Conservation (phyloP, 208 protist species). For the Wallacemonas sp. region DNA sequence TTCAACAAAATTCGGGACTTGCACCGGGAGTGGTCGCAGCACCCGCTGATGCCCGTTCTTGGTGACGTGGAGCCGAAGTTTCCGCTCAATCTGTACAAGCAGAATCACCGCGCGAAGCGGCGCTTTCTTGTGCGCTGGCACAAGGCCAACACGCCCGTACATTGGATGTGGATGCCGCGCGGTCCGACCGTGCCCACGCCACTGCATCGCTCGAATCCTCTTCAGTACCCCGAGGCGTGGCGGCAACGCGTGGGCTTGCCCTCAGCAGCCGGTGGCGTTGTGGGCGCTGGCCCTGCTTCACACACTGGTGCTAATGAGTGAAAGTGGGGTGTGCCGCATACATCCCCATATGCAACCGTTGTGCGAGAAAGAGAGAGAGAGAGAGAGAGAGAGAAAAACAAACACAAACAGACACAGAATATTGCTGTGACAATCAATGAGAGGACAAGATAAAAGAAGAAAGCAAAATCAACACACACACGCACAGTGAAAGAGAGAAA, state of each 20-base stretch:
- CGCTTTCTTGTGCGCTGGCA: conserved; percentile 89
- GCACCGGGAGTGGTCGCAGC: conserved; percentile 87
- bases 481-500: too few relatives aligned
- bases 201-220: conserved; percentile 60
- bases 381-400: too few relatives aligned
- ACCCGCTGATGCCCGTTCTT: conserved; percentile 87
- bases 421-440: too few relatives aligned
- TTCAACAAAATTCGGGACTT: conserved; percentile 79
- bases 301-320: too few relatives aligned
- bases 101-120: conserved; percentile 82
- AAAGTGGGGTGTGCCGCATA: too few relatives aligned
- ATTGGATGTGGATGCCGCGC: conserved; percentile 89
- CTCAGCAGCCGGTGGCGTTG: neutral
- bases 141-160: conserved; percentile 85
- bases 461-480: too few relatives aligned
- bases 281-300: neutral
- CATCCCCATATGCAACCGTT: too few relatives aligned
- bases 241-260: conserved; percentile 39
- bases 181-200: conserved; percentile 52
- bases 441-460: too few relatives aligned
- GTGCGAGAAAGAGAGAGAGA: too few relatives aligned
- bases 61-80: conserved; percentile 91
- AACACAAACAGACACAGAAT: too few relatives aligned
- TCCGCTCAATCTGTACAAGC: conserved; percentile 88
- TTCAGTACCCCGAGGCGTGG: conserved; percentile 85